Percentiles rank a stretch among this genome's conserved stretches.
These are phyloP conservation scores for Kodamaea fungicola DNA, from an alignment of 1,139 yeast genomes.

Conservation along the genomic window DNA sequence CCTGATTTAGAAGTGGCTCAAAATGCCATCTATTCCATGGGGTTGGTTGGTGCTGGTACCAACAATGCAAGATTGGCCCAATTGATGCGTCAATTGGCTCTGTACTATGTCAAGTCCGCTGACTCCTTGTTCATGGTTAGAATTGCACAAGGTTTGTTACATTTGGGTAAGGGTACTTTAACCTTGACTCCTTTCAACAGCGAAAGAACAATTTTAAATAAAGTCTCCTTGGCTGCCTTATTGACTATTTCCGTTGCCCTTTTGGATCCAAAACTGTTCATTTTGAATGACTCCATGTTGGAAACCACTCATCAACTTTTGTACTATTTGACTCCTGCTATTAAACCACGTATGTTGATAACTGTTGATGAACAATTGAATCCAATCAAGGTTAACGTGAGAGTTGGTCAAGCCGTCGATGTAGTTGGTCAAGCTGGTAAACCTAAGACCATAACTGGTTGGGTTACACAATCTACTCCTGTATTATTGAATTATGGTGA, in stretches of 20 bases:
- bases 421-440: slow-evolving; percentile 99
- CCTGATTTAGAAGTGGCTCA: slow-evolving; percentile 92
- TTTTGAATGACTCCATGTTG: slow-evolving; percentile 43
- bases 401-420: slow-evolving; percentile 99
- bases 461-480: slow-evolving; percentile 99
- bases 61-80: slow-evolving; percentile 98
- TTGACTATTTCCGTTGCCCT: slow-evolving; percentile 82
- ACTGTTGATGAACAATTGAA: slow-evolving; percentile 86
- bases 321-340: slow-evolving; percentile 83
- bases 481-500: slow-evolving; percentile 91
- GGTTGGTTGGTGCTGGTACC: slow-evolving; percentile 97
- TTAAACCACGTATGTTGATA: slow-evolving; percentile 88
- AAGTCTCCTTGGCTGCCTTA: slow-evolving; percentile 86
- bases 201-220: slow-evolving; percentile 83
- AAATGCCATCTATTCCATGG: slow-evolving; percentile 96
- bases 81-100: slow-evolving; percentile 88
- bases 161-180: slow-evolving; percentile 93
- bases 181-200: slow-evolving; percentile 86
- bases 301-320: slow-evolving; percentile 76
- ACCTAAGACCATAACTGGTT: slow-evolving; percentile 97
- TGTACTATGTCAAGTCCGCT: slow-evolving; percentile 86
- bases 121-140: slow-evolving; percentile 91
- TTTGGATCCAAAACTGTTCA: slow-evolving; percentile 75
- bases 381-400: slow-evolving; percentile 90
- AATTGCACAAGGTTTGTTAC: slow-evolving; percentile 91